Base-by-base conservation (phyloP, 306 rosid species). In the Castanospermum australe region DNA sequence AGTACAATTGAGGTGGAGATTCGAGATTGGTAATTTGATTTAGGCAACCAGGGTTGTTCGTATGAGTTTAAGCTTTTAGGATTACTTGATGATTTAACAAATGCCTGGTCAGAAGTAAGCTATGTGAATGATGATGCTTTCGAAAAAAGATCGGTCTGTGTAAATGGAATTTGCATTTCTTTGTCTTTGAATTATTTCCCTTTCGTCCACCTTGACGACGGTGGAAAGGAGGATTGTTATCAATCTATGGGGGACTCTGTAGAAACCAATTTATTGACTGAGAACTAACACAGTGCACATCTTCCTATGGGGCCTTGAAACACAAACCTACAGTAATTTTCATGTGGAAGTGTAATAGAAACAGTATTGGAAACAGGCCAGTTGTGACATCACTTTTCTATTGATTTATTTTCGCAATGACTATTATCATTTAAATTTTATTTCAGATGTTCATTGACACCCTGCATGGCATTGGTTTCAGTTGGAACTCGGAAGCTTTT, bases 401-500 rank as follows among this genome's bases (percentile, higher is more conserved):
- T 14, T 67, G 36, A 32, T 15, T 77, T 3, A 0, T 60, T 44
- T 47, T 6, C 7, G 12, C 6, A 14, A 7, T 41, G 21, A 21
- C 4, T 51, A 12, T 69, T 35, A 5, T n/a, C 5, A 32, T 30
- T 11, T 3, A 5, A 59, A 17, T 8, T 33, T 5, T 51, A 6
- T 38, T 36, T 38, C 50, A 3, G 8, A 22, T 22, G 57, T 24
- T 20, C 24, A 30, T 13, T 41, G 42, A 84, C 45, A 11, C 22
- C 15, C 18, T 39, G 33, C 47, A 17, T 54, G 47, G 62, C n/a
- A 64, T 60, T 86, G 18, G 67, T 77, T 77, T 73, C 86, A 91
- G 95, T 82, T 91, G 82, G 95, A 88, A 91, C 93, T 82, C 88
- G 82, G 95, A 88, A 61, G 79, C 85, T 10, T 67, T 88, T 87